These are phyloP conservation scores for Verticillium nubilum DNA, from an alignment of 2,329 filamentous ascomycete species.

Conservation along the genomic window DNA sequence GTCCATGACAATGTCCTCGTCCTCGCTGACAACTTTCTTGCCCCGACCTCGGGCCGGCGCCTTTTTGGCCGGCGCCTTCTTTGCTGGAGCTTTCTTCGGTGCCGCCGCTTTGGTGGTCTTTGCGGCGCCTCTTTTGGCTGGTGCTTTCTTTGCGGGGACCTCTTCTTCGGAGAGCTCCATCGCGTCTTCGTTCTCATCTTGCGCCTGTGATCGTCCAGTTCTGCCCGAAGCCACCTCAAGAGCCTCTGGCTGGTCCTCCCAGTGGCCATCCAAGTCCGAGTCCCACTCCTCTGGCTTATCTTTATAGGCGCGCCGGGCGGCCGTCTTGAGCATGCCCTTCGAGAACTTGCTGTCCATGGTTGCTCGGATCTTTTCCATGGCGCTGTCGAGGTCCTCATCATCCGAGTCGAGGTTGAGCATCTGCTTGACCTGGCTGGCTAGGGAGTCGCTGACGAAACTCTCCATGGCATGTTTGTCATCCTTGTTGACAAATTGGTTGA, in stretches of 20 bases:
- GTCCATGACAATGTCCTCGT: slow-evolving; percentile 6
- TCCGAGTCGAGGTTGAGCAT: slow-evolving; percentile 62
- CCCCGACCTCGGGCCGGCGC: slow-evolving; percentile 30
- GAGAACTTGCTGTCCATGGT: slow-evolving; percentile 67
- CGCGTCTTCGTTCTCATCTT: slow-evolving; percentile 18
- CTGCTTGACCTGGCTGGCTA: slow-evolving; percentile 65
- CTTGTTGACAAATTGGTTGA: slow-evolving; percentile 89
- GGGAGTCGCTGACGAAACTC: slow-evolving; percentile 67
- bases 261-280: slow-evolving; percentile 79
- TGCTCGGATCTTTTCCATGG: slow-evolving; percentile 67
- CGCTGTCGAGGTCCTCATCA: slow-evolving; percentile 63
- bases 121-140: slow-evolving; percentile 16
- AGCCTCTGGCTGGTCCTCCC: slow-evolving; percentile 74
- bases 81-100: slow-evolving; percentile 30
- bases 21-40: slow-evolving; percentile 45
- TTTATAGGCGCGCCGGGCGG: slow-evolving; percentile 52
- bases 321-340: slow-evolving; percentile 52
- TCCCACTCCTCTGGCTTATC: slow-evolving; percentile 81
- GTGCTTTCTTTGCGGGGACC: slow-evolving; percentile 24
- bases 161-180: slow-evolving; percentile 25
- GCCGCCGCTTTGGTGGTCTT: slow-evolving; percentile 25
- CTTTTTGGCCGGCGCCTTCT: slow-evolving; percentile 40
- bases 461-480: slow-evolving; percentile 93
- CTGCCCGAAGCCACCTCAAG: slow-evolving; percentile 38
- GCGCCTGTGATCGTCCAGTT: neutral